Percentiles rank a stretch among this genome's conserved stretches.
These are phyloP conservation scores for Ogataea hybrid DNA, from an alignment of 1,139 yeast species.

Conservation along the genomic window DNA sequence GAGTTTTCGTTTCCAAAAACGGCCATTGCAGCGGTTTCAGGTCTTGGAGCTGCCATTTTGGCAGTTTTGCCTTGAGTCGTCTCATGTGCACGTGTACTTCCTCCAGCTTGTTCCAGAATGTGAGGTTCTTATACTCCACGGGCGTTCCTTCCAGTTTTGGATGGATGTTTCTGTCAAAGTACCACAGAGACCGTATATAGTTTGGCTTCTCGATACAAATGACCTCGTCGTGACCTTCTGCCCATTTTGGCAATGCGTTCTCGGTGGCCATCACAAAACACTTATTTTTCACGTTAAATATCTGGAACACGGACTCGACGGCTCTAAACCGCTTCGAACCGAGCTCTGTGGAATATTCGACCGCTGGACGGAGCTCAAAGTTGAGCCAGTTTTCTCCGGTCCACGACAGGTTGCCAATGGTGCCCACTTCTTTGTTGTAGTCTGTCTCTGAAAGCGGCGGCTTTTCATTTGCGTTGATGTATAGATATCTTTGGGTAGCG, in stretches of 20 bases:
- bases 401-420: slow-evolving; percentile 52
- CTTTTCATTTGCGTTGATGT: slow-evolving; percentile 50
- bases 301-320: slow-evolving; percentile 54
- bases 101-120: slow-evolving; percentile 41
- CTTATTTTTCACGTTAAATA: slow-evolving; percentile 55
- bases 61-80: slow-evolving; percentile 42
- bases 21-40: slow-evolving; percentile 56
- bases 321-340: slow-evolving; percentile 47
- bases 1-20: slow-evolving; percentile 49
- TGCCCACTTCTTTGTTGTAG: slow-evolving; percentile 70
- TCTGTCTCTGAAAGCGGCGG: slow-evolving; percentile 85
- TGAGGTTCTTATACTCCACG: slow-evolving; percentile 18
- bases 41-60: slow-evolving; percentile 46
- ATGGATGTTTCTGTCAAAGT: slow-evolving; percentile 59
- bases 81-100: slow-evolving; percentile 51
- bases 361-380: slow-evolving; percentile 45
- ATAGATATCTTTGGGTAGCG: slow-evolving; percentile 56
- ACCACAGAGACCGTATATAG: slow-evolving; percentile 59
- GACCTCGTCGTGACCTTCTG: slow-evolving; percentile 69
- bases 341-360: slow-evolving; percentile 31
- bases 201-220: slow-evolving; percentile 68
- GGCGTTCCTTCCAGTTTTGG: slow-evolving; percentile 39
- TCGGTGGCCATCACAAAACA: slow-evolving; percentile 66
- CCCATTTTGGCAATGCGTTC: slow-evolving; percentile 66
- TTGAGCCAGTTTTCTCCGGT: slow-evolving; percentile 51